These are phyloP conservation scores for Wickerhamomyces ciferrii DNA, from an alignment of 805 yeast species.

Conservation along the genomic window DNA sequence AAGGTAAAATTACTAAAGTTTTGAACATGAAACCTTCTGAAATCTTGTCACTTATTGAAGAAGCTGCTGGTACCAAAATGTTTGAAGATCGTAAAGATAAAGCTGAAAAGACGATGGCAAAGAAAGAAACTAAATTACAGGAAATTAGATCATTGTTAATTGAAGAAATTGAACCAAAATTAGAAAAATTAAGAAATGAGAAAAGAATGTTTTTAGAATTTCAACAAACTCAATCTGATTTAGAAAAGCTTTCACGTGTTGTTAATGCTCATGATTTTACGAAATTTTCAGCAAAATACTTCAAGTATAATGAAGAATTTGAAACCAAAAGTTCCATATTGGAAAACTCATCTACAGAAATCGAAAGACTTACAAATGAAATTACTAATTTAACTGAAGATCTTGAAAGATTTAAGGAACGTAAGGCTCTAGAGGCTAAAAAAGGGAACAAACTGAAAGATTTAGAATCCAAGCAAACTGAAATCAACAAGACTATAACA, in stretches of 20 bases:
- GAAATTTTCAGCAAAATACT: slow-evolving; percentile 32
- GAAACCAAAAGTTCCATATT: slow-evolving; percentile 35
- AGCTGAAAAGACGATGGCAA: slow-evolving; percentile 87
- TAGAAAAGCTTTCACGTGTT: slow-evolving; percentile 68
- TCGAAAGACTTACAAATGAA: slow-evolving; percentile 47
- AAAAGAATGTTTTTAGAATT: slow-evolving; percentile 79
- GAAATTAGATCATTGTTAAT: slow-evolving; percentile 68
- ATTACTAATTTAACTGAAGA: slow-evolving; percentile 56
- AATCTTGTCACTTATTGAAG: slow-evolving; percentile 86
- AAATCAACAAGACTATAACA: slow-evolving; percentile 56
- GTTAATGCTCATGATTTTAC: slow-evolving; percentile 75
- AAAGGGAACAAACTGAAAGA: slow-evolving; percentile 57
- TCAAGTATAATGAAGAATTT: slow-evolving; percentile 37
- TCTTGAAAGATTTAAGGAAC: slow-evolving; percentile 43
- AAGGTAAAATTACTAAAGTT: slow-evolving; percentile 96
- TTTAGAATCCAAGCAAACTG: slow-evolving; percentile 53
- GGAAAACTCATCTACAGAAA: slow-evolving; percentile 34
- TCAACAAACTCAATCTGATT: slow-evolving; percentile 77
- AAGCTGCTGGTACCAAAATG: slow-evolving; percentile 96
- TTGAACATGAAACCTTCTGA: slow-evolving; percentile 94
- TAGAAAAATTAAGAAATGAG: slow-evolving; percentile 74
- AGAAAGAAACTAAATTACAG: slow-evolving; percentile 78
- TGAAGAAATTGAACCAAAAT: slow-evolving; percentile 92
- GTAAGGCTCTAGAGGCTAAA: slow-evolving; percentile 51
- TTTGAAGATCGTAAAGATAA: slow-evolving; percentile 91